Percentiles rank a stretch among this genome's conserved stretches.
Evolutionary conservation across 129 eudicot species (phyloP).

Genomic region (Calendula officinalis): DNA sequence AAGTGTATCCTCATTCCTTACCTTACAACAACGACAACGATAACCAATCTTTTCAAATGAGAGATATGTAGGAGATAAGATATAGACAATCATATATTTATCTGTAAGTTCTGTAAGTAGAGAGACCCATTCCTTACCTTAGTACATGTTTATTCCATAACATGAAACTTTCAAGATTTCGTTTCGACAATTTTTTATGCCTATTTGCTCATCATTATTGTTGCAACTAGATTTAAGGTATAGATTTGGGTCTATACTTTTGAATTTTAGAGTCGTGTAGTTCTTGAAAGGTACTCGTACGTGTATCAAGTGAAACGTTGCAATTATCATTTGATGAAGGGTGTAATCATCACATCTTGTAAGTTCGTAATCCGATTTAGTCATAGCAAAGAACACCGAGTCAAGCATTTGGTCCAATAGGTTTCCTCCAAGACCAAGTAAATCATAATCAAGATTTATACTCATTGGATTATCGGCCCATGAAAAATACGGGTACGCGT

Average conservation of each 20-base stretch:
- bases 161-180: no score
- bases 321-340: no score
- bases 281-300: not conserved
- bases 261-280: not conserved
- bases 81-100: no score
- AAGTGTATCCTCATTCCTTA: no score
- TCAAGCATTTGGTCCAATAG: conserved; percentile 85
- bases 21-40: no score
- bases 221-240: not conserved
- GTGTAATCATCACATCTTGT: conserved; percentile 40
- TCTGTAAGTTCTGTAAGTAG: no score
- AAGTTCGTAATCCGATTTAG: conserved; percentile 46
- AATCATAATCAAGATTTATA: conserved; percentile 52
- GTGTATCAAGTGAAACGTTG: not conserved
- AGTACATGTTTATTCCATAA: no score
- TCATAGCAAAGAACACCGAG: conserved; percentile 70
- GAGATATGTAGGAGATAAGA: no score
- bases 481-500: conserved; percentile 61
- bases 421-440: conserved; percentile 35
- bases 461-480: conserved; percentile 37
- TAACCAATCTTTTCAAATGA: no score
- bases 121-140: no score
- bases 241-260: not conserved
- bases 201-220: not conserved
- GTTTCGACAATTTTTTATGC: no score